Percentiles rank a stretch among this genome's conserved stretches.
Evolutionary conservation across 2,329 filamentous ascomycete genomes (phyloP).

Genomic region (Apiospora phragmitis): DNA sequence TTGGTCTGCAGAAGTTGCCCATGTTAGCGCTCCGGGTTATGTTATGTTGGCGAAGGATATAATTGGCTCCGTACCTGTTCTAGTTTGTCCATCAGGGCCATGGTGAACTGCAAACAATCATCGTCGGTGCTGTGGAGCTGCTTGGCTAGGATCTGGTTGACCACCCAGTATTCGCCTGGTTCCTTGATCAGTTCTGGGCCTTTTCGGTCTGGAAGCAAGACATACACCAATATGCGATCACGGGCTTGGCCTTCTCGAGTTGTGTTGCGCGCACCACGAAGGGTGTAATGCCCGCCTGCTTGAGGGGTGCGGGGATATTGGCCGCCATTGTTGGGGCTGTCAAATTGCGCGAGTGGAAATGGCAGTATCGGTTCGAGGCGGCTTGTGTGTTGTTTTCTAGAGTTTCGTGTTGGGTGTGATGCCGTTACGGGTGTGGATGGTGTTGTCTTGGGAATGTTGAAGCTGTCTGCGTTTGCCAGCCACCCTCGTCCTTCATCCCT

Average conservation of each 20-base stretch:
- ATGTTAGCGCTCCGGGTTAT: neutral
- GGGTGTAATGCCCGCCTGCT: slow-evolving; percentile 77
- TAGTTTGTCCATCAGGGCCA: slow-evolving; percentile 84
- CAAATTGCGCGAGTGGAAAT: neutral
- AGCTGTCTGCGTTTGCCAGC: neutral
- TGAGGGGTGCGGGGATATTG: slow-evolving; percentile 70
- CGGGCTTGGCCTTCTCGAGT: slow-evolving; percentile 80
- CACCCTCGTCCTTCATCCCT: neutral
- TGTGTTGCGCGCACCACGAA: slow-evolving; percentile 84
- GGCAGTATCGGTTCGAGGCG: neutral
- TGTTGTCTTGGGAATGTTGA: neutral
- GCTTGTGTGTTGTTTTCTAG: too few relatives aligned
- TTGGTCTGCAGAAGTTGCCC: slow-evolving; percentile 57
- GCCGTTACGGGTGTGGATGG: neutral
- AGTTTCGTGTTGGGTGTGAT: neutral
- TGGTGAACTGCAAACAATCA: slow-evolving; percentile 80
- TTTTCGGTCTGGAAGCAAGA: neutral
- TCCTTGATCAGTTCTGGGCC: slow-evolving; percentile 20
- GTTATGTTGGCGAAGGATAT: neutral
- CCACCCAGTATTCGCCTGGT: slow-evolving; percentile 84
- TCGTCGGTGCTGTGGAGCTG: slow-evolving; percentile 76
- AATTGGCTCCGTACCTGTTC: slow-evolving; percentile 60
- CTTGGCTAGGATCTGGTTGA: slow-evolving; percentile 85
- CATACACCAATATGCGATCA: slow-evolving; percentile 91
- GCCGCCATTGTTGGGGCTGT: slow-evolving; percentile 62